phyloP scores from a whole-genome alignment of 2,329 filamentous ascomycete genomes.

The Diaporthe humulicola region DNA sequence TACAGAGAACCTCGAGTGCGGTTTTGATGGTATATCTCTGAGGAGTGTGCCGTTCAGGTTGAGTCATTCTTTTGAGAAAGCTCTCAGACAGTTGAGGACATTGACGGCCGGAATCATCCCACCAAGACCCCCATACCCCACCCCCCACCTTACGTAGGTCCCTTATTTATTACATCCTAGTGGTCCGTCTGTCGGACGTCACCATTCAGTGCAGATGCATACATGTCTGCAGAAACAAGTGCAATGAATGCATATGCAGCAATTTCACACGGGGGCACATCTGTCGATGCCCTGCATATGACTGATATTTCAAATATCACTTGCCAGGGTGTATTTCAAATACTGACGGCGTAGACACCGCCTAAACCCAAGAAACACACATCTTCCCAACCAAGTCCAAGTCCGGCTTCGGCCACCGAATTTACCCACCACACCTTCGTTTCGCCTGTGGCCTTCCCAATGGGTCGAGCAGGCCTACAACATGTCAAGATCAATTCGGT shows the following conservation, averaged over 20 bases:
- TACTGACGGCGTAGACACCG: not conserved
- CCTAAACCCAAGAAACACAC: not conserved
- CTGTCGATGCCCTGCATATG: constrained; percentile 7
- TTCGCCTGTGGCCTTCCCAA: not conserved
- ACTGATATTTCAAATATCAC: not conserved
- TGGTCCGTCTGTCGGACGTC: constrained; percentile 1
- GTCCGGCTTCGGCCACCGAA: constrained; percentile 19
- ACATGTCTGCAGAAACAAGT: no score
- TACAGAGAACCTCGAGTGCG: not conserved
- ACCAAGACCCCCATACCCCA: constrained; percentile 5
- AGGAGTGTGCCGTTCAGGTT: not conserved
- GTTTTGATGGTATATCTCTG: not conserved
- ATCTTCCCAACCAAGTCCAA: not conserved
- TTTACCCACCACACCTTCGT: not conserved
- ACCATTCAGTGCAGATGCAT: not conserved
- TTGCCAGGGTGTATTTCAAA: constrained; percentile 1
- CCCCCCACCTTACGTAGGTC: constrained; percentile 26
- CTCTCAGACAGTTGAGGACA: not conserved
- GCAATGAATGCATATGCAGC: no score
- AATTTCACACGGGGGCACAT: not conserved
- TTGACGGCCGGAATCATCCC: constrained; percentile 14
- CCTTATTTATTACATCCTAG: not conserved
- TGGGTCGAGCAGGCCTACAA: not conserved
- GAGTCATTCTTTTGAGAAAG: not conserved
- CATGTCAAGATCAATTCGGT: not conserved